These are phyloP conservation scores for Saccharomyces hybrid DNA, from an alignment of 1,139 yeast species.

Conservation along the genomic window DNA sequence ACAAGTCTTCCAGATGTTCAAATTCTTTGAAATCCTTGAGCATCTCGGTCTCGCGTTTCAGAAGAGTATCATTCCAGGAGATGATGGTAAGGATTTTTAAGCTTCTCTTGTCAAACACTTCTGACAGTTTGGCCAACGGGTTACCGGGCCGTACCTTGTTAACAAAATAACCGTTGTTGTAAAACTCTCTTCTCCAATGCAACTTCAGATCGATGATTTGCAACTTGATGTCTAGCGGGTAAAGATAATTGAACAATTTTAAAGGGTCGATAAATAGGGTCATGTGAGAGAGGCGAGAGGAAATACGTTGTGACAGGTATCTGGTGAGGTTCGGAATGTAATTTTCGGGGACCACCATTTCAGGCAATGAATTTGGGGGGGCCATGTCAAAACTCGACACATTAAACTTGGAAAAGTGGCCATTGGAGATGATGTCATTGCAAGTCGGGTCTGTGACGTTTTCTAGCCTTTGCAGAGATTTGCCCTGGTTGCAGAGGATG, in stretches of 20 bases:
- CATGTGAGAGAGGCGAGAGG: constrained; percentile 28
- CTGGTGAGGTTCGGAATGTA: constrained; percentile 29
- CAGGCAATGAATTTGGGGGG: constrained; percentile 36
- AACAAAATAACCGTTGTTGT: constrained; percentile 25
- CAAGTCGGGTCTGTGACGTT: constrained; percentile 36
- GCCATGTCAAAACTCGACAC: constrained; percentile 36
- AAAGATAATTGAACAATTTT: constrained; percentile 31
- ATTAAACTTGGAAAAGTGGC: constrained; percentile 21
- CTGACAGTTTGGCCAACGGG: constrained; percentile 26
- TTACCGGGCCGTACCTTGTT: constrained; percentile 11
- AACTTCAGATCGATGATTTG: constrained; percentile 34
- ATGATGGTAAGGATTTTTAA: constrained; percentile 35
- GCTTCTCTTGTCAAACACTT: constrained; percentile 32
- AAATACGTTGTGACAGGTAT: constrained; percentile 27
- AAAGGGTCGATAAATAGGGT: constrained; percentile 36
- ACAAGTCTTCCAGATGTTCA: constrained; percentile 33
- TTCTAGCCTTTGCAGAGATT: constrained; percentile 32
- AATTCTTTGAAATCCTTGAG: constrained; percentile 34
- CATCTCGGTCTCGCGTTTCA: constrained; percentile 30
- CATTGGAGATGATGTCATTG: constrained; percentile 31
- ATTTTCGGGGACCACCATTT: constrained; percentile 24
- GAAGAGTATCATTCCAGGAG: constrained; percentile 36
- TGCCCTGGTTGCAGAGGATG: constrained; percentile 26
- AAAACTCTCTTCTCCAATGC: constrained; percentile 37
- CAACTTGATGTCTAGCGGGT: constrained; percentile 28